These are phyloP conservation scores for Fusarium sp. DNA, from an alignment of 2,329 filamentous ascomycete species.

Conservation along the genomic window DNA sequence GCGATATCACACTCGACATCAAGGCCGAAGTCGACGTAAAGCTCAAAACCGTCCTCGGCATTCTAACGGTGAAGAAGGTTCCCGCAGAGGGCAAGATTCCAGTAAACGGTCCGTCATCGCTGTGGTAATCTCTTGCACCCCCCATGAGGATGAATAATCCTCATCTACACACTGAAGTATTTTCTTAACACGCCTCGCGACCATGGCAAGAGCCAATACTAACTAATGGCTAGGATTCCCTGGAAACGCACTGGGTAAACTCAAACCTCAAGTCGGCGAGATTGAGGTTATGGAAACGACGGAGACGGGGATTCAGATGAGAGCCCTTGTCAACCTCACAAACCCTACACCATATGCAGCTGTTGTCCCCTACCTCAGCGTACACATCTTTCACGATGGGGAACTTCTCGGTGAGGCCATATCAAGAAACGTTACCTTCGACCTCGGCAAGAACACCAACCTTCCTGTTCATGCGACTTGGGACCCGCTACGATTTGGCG, in stretches of 20 bases:
- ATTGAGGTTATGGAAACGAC: conserved; percentile 81
- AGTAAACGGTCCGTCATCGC: conserved; percentile 89
- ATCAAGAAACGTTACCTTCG: conserved; percentile 72
- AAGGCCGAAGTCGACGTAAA: conserved; percentile 85
- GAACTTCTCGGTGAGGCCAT: conserved; percentile 81
- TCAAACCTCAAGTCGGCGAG: conserved; percentile 75
- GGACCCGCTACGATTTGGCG: conserved; percentile 75
- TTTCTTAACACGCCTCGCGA: conserved; percentile 46
- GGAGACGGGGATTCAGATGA: conserved; percentile 75
- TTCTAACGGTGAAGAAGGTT: conserved; percentile 83
- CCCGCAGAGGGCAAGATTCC: conserved; percentile 88
- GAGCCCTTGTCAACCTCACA: conserved; percentile 82
- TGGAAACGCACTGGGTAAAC: conserved; percentile 61
- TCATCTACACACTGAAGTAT: conserved; percentile 48
- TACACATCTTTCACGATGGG: conserved; percentile 80
- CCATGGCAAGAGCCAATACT: conserved; percentile 46
- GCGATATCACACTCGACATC: conserved; percentile 78
- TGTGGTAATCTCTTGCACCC: conserved; percentile 51
- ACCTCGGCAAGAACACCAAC: conserved; percentile 77
- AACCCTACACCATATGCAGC: conserved; percentile 93
- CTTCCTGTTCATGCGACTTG: conserved; percentile 77
- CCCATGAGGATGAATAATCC: conserved; percentile 46
- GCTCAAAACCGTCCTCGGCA: conserved; percentile 83
- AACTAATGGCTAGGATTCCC: conserved; percentile 66
- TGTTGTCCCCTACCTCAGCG: conserved; percentile 80